phyloP scores from a whole-genome alignment of 2,329 filamentous ascomycete species.

The Zasmidium cellare region DNA sequence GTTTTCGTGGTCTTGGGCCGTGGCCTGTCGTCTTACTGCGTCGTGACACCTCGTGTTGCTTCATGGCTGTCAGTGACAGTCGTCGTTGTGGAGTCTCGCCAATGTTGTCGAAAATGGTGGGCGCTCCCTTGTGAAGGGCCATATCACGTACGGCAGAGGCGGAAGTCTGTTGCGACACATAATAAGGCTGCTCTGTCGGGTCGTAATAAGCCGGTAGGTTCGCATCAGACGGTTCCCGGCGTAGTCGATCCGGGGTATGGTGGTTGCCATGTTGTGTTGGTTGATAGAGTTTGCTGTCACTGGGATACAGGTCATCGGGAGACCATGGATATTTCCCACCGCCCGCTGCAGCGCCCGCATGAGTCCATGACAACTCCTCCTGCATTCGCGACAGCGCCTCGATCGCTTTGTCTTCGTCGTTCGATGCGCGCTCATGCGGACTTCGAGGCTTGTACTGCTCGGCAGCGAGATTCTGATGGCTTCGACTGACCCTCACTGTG shows the following conservation, averaged over 20 bases:
- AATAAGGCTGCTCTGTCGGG: constrained; percentile 39
- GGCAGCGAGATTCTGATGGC: background rate
- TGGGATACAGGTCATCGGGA: constrained; percentile 20
- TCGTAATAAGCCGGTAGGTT: constrained; percentile 47
- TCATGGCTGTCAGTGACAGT: constrained; percentile 9
- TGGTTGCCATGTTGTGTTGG: constrained; percentile 8
- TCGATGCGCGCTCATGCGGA: background rate
- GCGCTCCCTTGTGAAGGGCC: constrained; percentile 41
- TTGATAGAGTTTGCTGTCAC: constrained; percentile 15
- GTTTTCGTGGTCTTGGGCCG: constrained; percentile 30
- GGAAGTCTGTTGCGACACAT: constrained; percentile 41
- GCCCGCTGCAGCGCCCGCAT: background rate
- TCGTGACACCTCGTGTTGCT: constrained; percentile 15
- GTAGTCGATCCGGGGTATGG: constrained; percentile 15
- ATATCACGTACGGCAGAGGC: constrained; percentile 46
- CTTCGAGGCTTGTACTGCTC: background rate
- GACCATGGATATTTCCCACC: constrained; percentile 19
- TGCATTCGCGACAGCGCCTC: constrained; percentile 18
- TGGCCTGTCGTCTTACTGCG: constrained; percentile 22
- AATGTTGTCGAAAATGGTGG: constrained; percentile 23
- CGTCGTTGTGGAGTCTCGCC: constrained; percentile 20
- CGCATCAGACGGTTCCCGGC: constrained; percentile 37
- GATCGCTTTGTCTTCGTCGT: constrained; percentile 14
- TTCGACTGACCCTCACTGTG: constrained; percentile 5
- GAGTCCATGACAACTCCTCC: constrained; percentile 10